phyloP scores from a whole-genome alignment of 805 yeast genomes.

The Schizosaccharomyces cryophilus region DNA sequence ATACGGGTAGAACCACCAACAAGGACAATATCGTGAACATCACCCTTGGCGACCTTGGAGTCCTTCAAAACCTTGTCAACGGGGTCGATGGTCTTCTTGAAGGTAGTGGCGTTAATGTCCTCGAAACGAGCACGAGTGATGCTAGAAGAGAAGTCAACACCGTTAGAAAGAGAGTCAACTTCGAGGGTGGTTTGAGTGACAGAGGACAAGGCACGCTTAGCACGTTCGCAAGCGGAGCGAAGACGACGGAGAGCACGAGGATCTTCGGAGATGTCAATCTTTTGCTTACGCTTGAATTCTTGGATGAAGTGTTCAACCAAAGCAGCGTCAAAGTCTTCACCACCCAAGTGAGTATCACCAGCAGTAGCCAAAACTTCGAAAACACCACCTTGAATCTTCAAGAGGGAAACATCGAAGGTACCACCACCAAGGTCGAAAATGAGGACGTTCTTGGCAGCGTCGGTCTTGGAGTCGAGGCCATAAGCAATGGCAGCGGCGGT shows the following conservation, averaged over 20 bases:
- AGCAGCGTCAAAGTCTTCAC: constrained; percentile 97
- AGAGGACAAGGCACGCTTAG: constrained; percentile 92
- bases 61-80: constrained; percentile 90
- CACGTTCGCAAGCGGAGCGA: constrained; percentile 97
- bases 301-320: constrained; percentile 75
- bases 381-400: constrained; percentile 85
- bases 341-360: constrained; percentile 99
- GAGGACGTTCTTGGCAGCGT: constrained; percentile 64
- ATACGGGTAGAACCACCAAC: constrained; percentile 99
- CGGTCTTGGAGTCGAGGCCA: constrained; percentile 75
- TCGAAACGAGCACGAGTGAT: constrained; percentile 96
- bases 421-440: constrained; percentile 96
- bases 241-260: constrained; percentile 94
- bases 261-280: constrained; percentile 68
- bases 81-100: constrained; percentile 83
- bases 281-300: constrained; percentile 89
- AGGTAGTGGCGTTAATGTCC: constrained; percentile 76
- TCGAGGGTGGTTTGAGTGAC: constrained; percentile 90
- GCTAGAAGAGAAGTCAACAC: constrained; percentile 83
- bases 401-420: constrained; percentile 84
- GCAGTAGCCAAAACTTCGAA: constrained; percentile 94
- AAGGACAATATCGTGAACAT: constrained; percentile 79
- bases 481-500: constrained; percentile 95
- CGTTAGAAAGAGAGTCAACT: constrained; percentile 83
- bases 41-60: constrained; percentile 59